Evolutionary conservation across 805 yeast species (phyloP), one percentile per base, ranked within the genome.

Genomic region (Yamadazyma philogaea): DNA sequence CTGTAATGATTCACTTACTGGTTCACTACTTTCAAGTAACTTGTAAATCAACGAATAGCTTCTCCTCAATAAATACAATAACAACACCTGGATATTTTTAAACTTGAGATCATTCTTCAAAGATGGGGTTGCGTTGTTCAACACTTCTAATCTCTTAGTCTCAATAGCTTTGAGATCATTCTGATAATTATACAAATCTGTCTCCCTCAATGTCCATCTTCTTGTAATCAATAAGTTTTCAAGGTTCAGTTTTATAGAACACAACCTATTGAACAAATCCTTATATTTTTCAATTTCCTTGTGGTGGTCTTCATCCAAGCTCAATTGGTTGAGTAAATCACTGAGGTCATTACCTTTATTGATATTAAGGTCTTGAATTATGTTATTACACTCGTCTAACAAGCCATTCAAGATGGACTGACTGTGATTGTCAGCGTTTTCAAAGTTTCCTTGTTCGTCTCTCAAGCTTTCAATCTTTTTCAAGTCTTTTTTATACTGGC

Each of bases 121-220:
- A 10, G 39, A 21, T n/a, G 36, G 16, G 2, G 53, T 49, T 37
- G 34, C 30, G 22, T 39, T 41, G 15, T 30, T 16, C 6, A 49
- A 17, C 35, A 63, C 51, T 16, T 76, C 70, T 6, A 82, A 73
- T 54, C 96, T 74, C 48, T 75, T 59, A 40, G 81, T 84, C 59
- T 91, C 96, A 47, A 93, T 81, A 44, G 72, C 76, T 54, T 79
- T 82, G 48, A 93, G 70, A 48, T 74, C 73, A 55, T 82, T 80
- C 63, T 89, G 96, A 60, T 86, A 90, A 37, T 76, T 74, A 66
- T 85, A 93, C 47, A 93, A 72, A 65, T 93, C 99, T 0, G 99
- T 93, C 56, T 90, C 96, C 57, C 99, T 79, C 67, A 93, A 71
- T 2, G 98, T 91, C 99, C 99, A 93, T 61, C 99, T 78, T 63